Evolutionary conservation across 148 eudicot genomes (phyloP), one percentile per base, ranked within the genome.

Genomic region (Polygonum aviculare): DNA sequence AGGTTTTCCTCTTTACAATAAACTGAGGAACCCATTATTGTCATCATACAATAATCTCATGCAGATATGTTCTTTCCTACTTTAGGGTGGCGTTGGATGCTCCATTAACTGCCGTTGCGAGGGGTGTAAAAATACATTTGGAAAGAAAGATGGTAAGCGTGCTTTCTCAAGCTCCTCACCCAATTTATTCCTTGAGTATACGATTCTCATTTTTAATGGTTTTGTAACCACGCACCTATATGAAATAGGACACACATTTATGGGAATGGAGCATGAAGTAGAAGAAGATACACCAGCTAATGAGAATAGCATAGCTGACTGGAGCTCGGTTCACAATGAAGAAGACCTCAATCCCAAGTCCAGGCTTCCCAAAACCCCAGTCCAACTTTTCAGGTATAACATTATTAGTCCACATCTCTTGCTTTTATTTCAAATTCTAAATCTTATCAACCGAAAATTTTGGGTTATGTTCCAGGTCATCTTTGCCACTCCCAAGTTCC

Each of bases 41-140:
- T 67, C 19, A 67, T 36, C 5, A 8, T 19, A 31, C 11, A 44
- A n/a, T 3, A 9, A 72, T 26, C 75, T 72, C 48, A 52, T 73
- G 76, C 15, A 80, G n/a, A 72, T 69, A 16, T 18, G 35, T 19
- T 81, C 48, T 85, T 72, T 80, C 33, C 51, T 78, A 78, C 71
- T 63, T 75, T 73, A 95, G 99, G 97, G 96, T 59, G 99, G 99
- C 75, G 99, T 95, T 82, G 97, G 99, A 73, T 95, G 99, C 90
- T 92, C 98, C 72, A 77, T 93, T n/a, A 89, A 82, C 87, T 95
- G 98, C 82, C 83, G 99, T 84, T 95, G 99, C 69, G 98, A 95
- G 83, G 93, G 94, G 19, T 95, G 99, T 77, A 92, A 93, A 81
- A 95, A 95, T 78, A 88, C 91, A 67, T 95, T 95, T 78, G 99